Base-by-base conservation (phyloP, 768 basidiomycete genomes). In the Trametes cinnabarina region DNA sequence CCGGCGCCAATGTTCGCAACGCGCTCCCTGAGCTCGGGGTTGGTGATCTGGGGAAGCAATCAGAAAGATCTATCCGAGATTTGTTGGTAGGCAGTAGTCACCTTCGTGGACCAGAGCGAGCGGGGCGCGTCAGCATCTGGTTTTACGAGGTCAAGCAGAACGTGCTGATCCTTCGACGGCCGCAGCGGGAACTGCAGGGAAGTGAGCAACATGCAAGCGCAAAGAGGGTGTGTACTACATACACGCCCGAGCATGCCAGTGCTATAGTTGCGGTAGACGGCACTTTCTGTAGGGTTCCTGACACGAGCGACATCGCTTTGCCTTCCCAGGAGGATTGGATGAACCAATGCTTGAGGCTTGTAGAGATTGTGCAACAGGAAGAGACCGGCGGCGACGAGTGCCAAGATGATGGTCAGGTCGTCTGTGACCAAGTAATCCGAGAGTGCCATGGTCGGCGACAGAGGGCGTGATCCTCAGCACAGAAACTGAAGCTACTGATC, bases 301-400 rank as follows among this genome's bases (percentile, higher is more conserved):
- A 94, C 91, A 48, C 87, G 80, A 12, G 86, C 87, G 25, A 88
- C 88, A 70, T 97, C 95, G 65, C 92, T 92, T 78, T 98, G 94
- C 48, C 93, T 78, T 7, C 94, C 94, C 1, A 98, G 81, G 9
- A 96, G 79, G 63, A 98, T 89, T n/a, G 94, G 94, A 67, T 97
- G 94, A 0, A 95, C 93, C 41, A 95, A 82, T 2, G 88, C 86
- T 64, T 89, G 88, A 3, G 88, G 89, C 64, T 82, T 90, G 74
- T 91, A 90, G 59, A 90, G 74, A 69, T 85, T 91, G 67, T 85
- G 85, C 42, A 92, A 76, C 30, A 91, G 78, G 68, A 90, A 91
- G 37, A 90, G 80, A 9, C 88, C 88, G 3, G 86, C 87, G 4
- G 85, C 84, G 34, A 88, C 85, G 61, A 92, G 81, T 48, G 84